phyloP scores from a whole-genome alignment of 2,329 filamentous ascomycete species.

The Aureobasidium sp. region DNA sequence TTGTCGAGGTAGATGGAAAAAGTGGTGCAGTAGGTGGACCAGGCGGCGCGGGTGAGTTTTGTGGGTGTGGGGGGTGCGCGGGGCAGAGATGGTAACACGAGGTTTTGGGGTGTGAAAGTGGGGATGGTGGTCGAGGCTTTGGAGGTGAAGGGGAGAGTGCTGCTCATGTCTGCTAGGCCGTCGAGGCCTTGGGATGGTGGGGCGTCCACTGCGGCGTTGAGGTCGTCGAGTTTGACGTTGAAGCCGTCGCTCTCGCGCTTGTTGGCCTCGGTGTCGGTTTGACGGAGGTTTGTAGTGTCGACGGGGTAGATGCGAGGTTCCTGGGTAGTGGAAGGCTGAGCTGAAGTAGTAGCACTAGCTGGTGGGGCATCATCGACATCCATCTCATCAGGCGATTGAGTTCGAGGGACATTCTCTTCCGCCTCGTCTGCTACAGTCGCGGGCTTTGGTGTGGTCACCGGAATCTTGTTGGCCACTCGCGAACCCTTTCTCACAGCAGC shows the following conservation, averaged over 20 bases:
- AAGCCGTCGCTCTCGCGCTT: conserved; percentile 13
- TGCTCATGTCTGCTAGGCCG: conserved; percentile 47
- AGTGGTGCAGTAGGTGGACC: conserved; percentile 45
- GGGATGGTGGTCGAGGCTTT: conserved; percentile 40
- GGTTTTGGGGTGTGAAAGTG: conserved; percentile 36
- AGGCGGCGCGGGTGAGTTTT: conserved; percentile 42
- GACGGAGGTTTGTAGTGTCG: conserved; percentile 14
- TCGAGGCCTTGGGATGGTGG: conserved; percentile 49
- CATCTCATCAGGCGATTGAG: conserved; percentile 37
- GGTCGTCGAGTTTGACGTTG: conserved; percentile 41
- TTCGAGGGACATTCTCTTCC: conserved; percentile 21
- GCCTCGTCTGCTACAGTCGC: conserved; percentile 21
- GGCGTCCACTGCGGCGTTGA: conserved; percentile 40
- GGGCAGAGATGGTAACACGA: conserved; percentile 49
- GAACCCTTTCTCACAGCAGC: conserved; percentile 3
- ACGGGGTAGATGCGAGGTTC: conserved; percentile 29
- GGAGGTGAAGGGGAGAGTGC: conserved; percentile 53
- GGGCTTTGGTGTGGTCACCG: conserved; percentile 2
- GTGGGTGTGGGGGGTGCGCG: conserved; percentile 31
- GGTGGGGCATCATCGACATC: conserved; percentile 39
- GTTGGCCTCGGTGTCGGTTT: conserved; percentile 18
- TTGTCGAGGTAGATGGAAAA: conserved; percentile 51
- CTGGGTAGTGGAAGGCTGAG: background rate
- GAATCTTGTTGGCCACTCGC: conserved; percentile 8
- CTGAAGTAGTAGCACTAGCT: background rate